Evolutionary conservation across 345 rosid species (phyloP), one percentile per base, ranked within the genome.

Genomic region (Kandelia obovata): DNA sequence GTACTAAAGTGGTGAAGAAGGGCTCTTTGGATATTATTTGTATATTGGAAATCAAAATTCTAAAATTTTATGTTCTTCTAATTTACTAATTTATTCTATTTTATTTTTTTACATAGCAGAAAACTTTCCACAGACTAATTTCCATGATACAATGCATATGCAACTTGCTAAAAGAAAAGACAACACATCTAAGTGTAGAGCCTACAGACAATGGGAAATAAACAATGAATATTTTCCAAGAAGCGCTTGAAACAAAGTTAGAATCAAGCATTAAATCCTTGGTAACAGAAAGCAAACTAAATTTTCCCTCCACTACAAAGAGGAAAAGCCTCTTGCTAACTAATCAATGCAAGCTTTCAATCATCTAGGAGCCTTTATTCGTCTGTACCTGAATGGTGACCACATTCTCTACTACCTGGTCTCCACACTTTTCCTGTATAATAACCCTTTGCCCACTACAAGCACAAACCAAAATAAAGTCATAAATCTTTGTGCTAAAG

Each of bases 371-470:
- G n/a, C 19, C 4, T 34, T 71, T 34, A 35, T 13, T 16, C 53
- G n/a, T 39, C 16, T 21, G 13, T 86, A 93, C 98, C 94, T 91
- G 96, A 57, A 93, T 79, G 21, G 92, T 89, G 55, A 91, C 95
- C 64, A 79, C 86, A 53, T 76, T 82, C 76, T 91, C 91, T 68
- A 71, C 77, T 46, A 80, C 56, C 80, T 69, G 79, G 34, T 82
- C 88, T 23, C 67, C 85, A 1, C 66, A 80, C 51, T 86, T 85
- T 57, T 91, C 95, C 72, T 85, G 90, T 51, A 94, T 72, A 10
- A 86, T 84, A 43, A 91, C 87, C 82, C 95, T 87, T 82, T 94
- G 97, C 62, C 86, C 95, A 62, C 98, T 94, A 79, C 79, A 84
- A 21, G 58, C 57, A 51, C 23, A 68, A 53, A 73, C 53, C 6